Evolutionary conservation across 345 rosid species (phyloP), one percentile per base, ranked within the genome.

Genomic region (Citropsis articulata): DNA sequence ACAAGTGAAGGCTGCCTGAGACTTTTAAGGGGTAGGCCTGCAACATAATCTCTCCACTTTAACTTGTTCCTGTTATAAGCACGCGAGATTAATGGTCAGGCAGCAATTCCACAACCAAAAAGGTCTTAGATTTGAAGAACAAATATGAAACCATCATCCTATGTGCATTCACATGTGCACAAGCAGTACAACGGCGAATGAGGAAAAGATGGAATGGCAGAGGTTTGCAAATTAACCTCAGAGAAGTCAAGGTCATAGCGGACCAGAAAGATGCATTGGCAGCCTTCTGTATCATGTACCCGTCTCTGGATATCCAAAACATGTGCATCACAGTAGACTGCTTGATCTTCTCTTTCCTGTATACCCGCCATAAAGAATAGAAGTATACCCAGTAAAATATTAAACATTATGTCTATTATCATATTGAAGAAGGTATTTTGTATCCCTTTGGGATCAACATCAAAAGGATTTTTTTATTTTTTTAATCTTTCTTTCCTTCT

Each of bases 301-400:
- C 69, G 81, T 87, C 94, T 88, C 72, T 78, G 83, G 75, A 93
- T 82, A 45, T 83, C 89, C 81, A 89, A 50, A 36, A 93, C 75
- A 82, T 80, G 90, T 27, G 97, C 95, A 80, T 95, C 97, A 73
- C 75, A 84, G 78, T 93, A 91, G 71, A 93, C 65, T 61, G 93
- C 90, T 50, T 89, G 86, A 60, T 87, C 78, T 59, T 78, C 84
- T 81, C 89, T 83, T 31, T 88, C 91, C 98, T 93, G 89, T 63
- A 73, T 76, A 81, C 63, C 35, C 69, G 5, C 16, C 78, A 48
- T 22, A 30, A 22, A 69, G 13, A 42, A 24, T 6, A 78, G 48
- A 71, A 56, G 30, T 4, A 1, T 63, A 6, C 2, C 22, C 22
- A 22, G 16, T 33, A 9, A 24, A 38, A 24, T 21, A 9, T 33